These are phyloP conservation scores for Boletus patriciae DNA, from an alignment of 768 basidiomycete species.

Conservation along the genomic window DNA sequence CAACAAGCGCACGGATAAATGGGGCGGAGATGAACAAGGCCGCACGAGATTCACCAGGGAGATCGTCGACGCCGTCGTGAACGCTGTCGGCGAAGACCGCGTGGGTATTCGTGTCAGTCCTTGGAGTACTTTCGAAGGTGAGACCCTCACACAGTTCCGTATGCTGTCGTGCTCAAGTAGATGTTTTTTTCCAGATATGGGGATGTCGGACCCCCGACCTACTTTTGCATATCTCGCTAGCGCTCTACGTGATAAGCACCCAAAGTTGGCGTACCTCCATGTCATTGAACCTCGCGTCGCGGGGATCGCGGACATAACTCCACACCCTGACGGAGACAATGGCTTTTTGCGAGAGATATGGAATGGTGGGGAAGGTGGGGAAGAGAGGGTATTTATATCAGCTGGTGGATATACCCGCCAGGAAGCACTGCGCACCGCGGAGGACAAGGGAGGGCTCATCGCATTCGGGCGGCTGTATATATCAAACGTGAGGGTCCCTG, in stretches of 20 bases:
- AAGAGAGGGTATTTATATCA: neutral
- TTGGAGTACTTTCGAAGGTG: conserved; percentile 46
- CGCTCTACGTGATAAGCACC: conserved; percentile 33
- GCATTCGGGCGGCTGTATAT: conserved; percentile 3
- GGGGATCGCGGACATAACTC: neutral
- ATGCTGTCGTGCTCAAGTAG: neutral
- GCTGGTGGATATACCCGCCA: neutral
- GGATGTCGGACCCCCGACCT: conserved; percentile 46
- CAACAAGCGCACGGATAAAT: no score
- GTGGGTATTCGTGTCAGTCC: conserved; percentile 58
- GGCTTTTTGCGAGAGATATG: conserved; percentile 1
- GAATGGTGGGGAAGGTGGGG: neutral
- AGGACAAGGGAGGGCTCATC: neutral
- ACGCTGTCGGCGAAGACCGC: conserved; percentile 52
- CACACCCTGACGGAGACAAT: neutral
- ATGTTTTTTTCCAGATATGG: conserved; percentile 39
- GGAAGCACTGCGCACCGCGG: neutral
- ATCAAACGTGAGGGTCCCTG: neutral
- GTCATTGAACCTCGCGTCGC: conserved; percentile 43
- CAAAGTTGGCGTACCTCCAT: conserved; percentile 51
- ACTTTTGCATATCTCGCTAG: conserved; percentile 4
- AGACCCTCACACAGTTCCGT: neutral
- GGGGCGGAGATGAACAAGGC: conserved; percentile 41
- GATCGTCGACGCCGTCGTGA: conserved; percentile 49
- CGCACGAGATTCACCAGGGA: conserved; percentile 57